These are phyloP conservation scores for Trichoderma polysporum DNA, from an alignment of 2,329 filamentous ascomycete species.

Conservation along the genomic window DNA sequence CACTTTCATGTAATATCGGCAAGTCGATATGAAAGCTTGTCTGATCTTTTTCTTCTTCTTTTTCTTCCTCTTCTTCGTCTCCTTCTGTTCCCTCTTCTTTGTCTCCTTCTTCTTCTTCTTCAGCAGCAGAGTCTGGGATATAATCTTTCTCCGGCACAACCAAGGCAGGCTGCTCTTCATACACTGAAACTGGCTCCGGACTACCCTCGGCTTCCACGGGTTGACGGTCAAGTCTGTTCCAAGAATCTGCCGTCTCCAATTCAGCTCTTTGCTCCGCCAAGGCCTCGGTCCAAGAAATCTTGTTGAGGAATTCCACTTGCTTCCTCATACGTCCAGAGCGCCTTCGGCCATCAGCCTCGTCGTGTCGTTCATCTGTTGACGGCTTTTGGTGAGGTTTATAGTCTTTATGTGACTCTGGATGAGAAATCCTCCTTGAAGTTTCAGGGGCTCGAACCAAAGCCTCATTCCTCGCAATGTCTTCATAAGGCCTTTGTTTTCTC, in stretches of 20 bases:
- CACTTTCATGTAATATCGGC: conserved; percentile 7
- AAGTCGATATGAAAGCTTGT: neutral
- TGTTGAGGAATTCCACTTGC: conserved; percentile 33
- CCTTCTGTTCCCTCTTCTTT: neutral
- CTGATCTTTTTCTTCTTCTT: neutral
- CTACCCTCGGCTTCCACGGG: conserved; percentile 9
- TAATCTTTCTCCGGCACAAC: conserved; percentile 6
- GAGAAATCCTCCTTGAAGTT: neutral
- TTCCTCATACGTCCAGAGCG: conserved; percentile 32
- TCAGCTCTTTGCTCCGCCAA: conserved; percentile 19
- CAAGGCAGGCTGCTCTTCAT: neutral
- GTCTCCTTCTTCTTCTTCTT: neutral
- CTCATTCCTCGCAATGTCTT: neutral
- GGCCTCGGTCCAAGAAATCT: conserved; percentile 32
- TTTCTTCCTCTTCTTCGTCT: neutral
- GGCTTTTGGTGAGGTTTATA: neutral
- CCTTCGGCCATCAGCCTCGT: conserved; percentile 22
- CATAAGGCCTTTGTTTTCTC: conserved; percentile 6
- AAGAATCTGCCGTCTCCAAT: conserved; percentile 19
- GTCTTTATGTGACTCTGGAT: neutral
- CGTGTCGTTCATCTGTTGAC: conserved; percentile 14
- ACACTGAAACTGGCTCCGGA: neutral
- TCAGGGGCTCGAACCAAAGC: neutral
- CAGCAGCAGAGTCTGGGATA: conserved; percentile 11
- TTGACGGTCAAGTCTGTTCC: conserved; percentile 19